A percentile compares a stretch with the other conserved stretches of the same genome.
Conservation (phyloP, 2,329 filamentous ascomycete genomes). For the Alternaria infectoria region DNA sequence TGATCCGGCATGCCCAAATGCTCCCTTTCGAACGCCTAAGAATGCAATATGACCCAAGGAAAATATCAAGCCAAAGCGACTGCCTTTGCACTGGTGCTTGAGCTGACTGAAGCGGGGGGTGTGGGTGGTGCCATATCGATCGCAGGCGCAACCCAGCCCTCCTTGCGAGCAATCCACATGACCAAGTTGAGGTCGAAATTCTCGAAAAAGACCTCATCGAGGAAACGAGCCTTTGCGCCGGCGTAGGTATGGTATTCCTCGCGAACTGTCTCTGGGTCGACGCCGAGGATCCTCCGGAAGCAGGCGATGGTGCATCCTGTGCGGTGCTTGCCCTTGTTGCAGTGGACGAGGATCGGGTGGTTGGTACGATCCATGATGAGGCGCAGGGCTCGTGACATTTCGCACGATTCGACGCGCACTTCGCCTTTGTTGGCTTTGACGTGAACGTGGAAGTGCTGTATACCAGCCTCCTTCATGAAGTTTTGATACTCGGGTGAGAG, state of each 20-base stretch:
- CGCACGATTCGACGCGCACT: constrained; percentile 44
- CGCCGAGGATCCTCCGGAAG: constrained; percentile 72
- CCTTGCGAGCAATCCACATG: constrained; percentile 46
- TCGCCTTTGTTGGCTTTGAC: constrained; percentile 88
- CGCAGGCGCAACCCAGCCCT: constrained; percentile 34
- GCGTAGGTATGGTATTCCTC: constrained; percentile 75
- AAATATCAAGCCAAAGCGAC: constrained; percentile 9
- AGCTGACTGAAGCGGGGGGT: constrained; percentile 28
- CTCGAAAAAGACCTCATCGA: constrained; percentile 55
- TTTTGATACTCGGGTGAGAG: constrained; percentile 55
- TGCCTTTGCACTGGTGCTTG: constrained; percentile 14
- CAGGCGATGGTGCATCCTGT: constrained; percentile 88
- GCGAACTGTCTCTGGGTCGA: constrained; percentile 67
- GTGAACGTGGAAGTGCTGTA: constrained; percentile 75
- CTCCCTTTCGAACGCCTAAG: neutral
- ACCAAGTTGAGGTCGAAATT: constrained; percentile 52
- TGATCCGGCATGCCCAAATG: neutral
- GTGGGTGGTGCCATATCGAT: constrained; percentile 26
- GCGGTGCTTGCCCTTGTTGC: constrained; percentile 92
- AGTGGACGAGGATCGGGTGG: constrained; percentile 85
- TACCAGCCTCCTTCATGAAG: constrained; percentile 71
- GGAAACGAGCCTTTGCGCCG: constrained; percentile 56
- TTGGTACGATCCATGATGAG: constrained; percentile 75
- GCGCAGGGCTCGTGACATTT: constrained; percentile 74
- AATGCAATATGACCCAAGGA: neutral